phyloP scores from a whole-genome alignment of 192 early-diverging fungal species.

The Backusella mclennaniae region DNA sequence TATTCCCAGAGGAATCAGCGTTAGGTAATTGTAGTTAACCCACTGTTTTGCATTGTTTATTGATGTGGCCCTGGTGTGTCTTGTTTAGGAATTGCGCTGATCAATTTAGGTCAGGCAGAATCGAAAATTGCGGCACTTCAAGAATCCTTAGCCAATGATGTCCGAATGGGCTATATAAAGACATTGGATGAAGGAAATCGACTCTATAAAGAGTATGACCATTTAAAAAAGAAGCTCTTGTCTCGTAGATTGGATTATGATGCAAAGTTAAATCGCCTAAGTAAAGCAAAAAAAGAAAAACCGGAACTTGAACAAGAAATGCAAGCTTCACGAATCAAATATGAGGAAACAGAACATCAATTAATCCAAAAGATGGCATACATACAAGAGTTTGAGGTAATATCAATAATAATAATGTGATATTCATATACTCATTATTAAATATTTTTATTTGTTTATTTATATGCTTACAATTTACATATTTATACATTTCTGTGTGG shows the following conservation, averaged over 20 bases:
- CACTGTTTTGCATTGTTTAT: not conserved
- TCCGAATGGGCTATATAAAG: constrained; percentile 34
- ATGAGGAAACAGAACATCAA: constrained; percentile 87
- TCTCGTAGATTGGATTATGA: constrained; percentile 92
- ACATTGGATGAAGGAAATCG: constrained; percentile 45
- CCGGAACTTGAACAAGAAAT: constrained; percentile 89
- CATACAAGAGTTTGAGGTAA: constrained; percentile 83
- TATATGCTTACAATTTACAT: not conserved
- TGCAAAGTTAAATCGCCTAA: constrained; percentile 80
- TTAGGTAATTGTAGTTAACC: constrained; percentile 31
- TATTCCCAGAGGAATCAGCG: constrained; percentile 37
- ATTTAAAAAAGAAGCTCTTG: constrained; percentile 83
- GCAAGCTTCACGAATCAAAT: constrained; percentile 85
- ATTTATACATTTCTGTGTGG: not conserved
- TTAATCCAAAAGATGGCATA: constrained; percentile 76
- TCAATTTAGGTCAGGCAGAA: constrained; percentile 50
- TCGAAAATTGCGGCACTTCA: constrained; percentile 46
- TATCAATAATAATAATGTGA: constrained; percentile 17
- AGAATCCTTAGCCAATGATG: constrained; percentile 40
- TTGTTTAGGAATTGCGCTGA: constrained; percentile 46
- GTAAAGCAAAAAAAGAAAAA: constrained; percentile 89
- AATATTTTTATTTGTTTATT: not conserved
- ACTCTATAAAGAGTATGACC: constrained; percentile 51
- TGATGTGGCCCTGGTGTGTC: not conserved
- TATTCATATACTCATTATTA: not conserved